A percentile compares a stretch with the other conserved stretches of the same genome.
Conservation (phyloP, 495 filamentous ascomycete genomes). For the Penicillium verhagenii region DNA sequence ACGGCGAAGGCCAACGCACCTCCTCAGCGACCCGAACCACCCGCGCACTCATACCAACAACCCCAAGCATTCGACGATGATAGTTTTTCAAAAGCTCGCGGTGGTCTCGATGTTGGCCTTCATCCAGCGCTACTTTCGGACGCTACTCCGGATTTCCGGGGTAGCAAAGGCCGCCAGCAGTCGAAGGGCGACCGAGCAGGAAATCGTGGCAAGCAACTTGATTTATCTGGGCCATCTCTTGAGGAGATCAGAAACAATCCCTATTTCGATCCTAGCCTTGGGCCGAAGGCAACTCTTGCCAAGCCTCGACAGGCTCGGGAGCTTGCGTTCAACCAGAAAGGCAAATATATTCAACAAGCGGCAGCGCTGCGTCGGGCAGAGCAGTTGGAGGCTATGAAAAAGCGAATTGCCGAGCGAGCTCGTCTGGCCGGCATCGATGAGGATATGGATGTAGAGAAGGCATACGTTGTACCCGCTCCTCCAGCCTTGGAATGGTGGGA, state of each 20-base stretch:
- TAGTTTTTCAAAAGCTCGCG: constrained; percentile 52
- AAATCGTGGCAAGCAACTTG: constrained; percentile 55
- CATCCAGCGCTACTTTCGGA: constrained; percentile 85
- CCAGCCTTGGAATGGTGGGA: constrained; percentile 99
- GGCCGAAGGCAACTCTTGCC: constrained; percentile 58
- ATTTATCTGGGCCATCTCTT: constrained; percentile 65
- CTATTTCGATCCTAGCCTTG: constrained; percentile 77
- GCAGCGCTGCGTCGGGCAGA: constrained; percentile 83
- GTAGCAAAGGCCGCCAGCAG: constrained; percentile 55
- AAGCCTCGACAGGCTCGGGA: constrained; percentile 67
- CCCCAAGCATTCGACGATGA: constrained; percentile 49
- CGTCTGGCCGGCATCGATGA: constrained; percentile 89
- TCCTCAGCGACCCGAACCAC: constrained; percentile 36
- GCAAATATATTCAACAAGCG: constrained; percentile 93
- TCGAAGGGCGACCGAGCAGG: constrained; percentile 55
- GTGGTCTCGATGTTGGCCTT: constrained; percentile 85
- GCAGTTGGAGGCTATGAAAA: constrained; percentile 90
- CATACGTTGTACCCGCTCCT: constrained; percentile 76
- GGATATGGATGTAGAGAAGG: constrained; percentile 83
- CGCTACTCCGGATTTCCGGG: constrained; percentile 59
- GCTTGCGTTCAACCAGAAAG: constrained; percentile 91
- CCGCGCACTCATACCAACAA: constrained; percentile 36
- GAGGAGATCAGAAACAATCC: constrained; percentile 76
- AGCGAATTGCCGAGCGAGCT: constrained; percentile 79
- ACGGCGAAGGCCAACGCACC: constrained; percentile 57